phyloP scores from a whole-genome alignment of 169 alveolate genomes.

The Theileria luwenshuni region DNA sequence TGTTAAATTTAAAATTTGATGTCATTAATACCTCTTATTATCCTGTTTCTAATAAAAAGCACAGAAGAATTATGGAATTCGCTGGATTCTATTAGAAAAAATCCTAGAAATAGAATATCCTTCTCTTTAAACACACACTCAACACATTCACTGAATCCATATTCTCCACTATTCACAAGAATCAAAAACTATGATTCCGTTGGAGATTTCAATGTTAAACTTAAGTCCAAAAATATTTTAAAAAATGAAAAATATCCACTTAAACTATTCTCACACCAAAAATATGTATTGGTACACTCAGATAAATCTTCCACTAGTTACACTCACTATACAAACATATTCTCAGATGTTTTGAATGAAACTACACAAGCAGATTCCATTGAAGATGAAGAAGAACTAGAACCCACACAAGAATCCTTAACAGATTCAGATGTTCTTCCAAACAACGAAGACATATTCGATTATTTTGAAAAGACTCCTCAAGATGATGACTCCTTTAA shows the following conservation, averaged over 20 bases:
- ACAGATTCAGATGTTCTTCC: conserved; percentile 16
- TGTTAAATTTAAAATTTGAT: conserved; percentile 2
- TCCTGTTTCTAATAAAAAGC: neutral
- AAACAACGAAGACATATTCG: conserved; percentile 31
- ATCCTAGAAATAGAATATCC: neutral
- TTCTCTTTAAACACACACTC: neutral
- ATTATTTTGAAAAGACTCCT: conserved; percentile 10
- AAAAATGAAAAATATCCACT: neutral
- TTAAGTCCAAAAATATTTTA: neutral
- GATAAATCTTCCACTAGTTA: neutral
- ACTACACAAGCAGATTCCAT: neutral
- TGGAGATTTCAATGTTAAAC: neutral
- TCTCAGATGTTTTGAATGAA: neutral
- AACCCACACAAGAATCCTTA: neutral
- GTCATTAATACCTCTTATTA: conserved; percentile 9
- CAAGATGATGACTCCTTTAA: conserved; percentile 18
- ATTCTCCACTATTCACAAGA: neutral
- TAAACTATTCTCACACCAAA: neutral
- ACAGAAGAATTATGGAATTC: neutral
- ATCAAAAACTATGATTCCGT: neutral
- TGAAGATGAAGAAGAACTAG: neutral
- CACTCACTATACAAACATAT: conserved; percentile 10
- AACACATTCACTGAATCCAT: conserved; percentile 3
- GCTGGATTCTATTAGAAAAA: conserved; percentile 1
- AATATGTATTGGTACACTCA: conserved; percentile 16